phyloP scores from a whole-genome alignment of 345 rosid genomes.

The Brassica incana region DNA sequence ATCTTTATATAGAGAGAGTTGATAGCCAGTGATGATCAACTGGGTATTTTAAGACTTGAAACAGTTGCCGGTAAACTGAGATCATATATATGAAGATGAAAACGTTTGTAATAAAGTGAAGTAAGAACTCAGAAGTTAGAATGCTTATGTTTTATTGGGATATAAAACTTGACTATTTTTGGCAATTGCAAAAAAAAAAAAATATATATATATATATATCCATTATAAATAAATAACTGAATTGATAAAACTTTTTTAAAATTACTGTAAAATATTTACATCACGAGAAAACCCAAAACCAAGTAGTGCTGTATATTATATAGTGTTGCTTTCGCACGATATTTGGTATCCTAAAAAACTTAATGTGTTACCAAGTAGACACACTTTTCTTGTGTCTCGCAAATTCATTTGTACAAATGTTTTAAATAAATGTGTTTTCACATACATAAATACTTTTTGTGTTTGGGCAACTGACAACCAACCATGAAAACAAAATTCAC shows the following conservation, averaged over 20 bases:
- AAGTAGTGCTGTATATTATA: neutral
- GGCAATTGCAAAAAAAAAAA: neutral
- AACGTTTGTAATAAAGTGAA: neutral
- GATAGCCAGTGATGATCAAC: slow-evolving; percentile 19
- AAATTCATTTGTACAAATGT: neutral
- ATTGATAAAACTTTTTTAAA: neutral
- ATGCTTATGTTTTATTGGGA: neutral
- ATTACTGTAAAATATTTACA: neutral
- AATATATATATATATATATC: too few relatives aligned
- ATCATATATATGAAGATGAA: neutral
- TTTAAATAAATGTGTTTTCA: neutral
- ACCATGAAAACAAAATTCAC: neutral
- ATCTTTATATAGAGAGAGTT: neutral
- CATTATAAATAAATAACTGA: neutral
- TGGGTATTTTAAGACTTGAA: slow-evolving; percentile 10
- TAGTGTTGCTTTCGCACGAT: neutral
- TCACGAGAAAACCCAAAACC: neutral
- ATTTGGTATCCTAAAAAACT: neutral
- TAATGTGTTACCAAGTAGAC: neutral
- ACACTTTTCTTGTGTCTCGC: neutral
- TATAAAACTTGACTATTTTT: neutral
- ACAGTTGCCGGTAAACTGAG: neutral
- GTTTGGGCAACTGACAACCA: neutral
- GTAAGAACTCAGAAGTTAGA: neutral
- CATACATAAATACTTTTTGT: neutral